Conservation (phyloP, 208 protist species). For the Wallacemonas sp. region DNA sequence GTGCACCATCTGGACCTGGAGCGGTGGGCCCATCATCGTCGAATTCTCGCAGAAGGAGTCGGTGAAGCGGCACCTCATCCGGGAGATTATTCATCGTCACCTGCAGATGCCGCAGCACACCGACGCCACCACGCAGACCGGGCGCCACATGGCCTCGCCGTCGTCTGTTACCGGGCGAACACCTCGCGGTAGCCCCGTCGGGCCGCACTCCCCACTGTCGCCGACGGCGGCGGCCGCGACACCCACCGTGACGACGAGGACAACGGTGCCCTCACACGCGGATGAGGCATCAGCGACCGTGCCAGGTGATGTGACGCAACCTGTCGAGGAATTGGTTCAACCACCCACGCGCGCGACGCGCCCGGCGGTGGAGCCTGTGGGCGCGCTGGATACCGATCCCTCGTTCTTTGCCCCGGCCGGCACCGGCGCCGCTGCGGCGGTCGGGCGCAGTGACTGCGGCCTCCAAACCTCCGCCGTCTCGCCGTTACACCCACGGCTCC, state of each 20-base stretch:
- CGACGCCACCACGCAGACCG: slow-evolving; percentile 72
- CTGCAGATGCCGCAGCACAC: slow-evolving; percentile 26
- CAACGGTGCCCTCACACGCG: neutral
- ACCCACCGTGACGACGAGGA: neutral
- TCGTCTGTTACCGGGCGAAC: neutral
- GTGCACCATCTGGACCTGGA: slow-evolving; percentile 50
- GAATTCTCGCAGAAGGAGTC: slow-evolving; percentile 47
- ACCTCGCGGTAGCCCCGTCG: neutral
- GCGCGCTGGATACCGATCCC: neutral
- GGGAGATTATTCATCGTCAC: slow-evolving; percentile 53
- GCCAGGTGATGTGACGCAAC: too few species aligned
- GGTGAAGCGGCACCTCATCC: slow-evolving; percentile 45
- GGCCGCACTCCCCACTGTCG: neutral
- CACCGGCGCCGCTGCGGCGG: neutral
- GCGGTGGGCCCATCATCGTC: slow-evolving; percentile 51
- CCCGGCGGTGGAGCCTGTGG: neutral
- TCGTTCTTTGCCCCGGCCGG: slow-evolving; percentile 5
- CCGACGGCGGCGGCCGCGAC: neutral
- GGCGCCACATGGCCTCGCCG: neutral
- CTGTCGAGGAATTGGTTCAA: too few species aligned
- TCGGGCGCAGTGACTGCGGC: neutral
- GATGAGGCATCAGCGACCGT: too few species aligned
- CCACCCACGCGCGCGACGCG: too few species aligned
- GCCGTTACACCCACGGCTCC: neutral
- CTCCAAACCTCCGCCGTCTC: neutral